Percentiles rank a stretch among this genome's conserved stretches.
Evolutionary conservation across 2,329 filamentous ascomycete species (phyloP).

Genomic region (Verticillium tricorpus): DNA sequence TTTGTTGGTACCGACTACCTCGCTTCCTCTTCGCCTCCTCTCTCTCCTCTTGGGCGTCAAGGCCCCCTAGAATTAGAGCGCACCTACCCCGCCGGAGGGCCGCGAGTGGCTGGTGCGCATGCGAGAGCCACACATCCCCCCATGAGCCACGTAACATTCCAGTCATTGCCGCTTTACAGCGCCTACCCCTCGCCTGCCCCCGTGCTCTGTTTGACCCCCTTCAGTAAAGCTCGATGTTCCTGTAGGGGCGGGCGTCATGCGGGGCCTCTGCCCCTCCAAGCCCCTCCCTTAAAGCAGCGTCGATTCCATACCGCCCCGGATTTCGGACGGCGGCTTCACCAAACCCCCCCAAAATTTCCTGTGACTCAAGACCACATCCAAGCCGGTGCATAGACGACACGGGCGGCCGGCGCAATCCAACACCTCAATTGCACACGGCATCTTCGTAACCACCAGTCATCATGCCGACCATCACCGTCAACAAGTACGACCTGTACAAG

Average conservation of each 20-base stretch:
- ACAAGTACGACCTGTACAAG: constrained; percentile 94
- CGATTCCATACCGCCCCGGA: background rate
- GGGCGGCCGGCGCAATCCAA: background rate
- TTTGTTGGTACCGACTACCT: background rate
- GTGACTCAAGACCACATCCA: constrained; percentile 29
- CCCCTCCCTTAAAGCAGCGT: constrained; percentile 1
- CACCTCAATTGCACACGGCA: constrained; percentile 1
- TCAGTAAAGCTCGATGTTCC: too few species aligned
- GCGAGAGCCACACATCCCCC: background rate
- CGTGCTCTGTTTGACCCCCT: too few species aligned
- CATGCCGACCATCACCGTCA: constrained; percentile 96
- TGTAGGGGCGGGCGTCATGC: too few species aligned
- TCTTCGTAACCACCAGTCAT: constrained; percentile 17
- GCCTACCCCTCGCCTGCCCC: background rate
- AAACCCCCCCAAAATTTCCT: constrained; percentile 29
- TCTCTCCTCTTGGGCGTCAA: background rate
- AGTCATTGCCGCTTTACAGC: background rate
- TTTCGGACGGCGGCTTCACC: constrained; percentile 4
- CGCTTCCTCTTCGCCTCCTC: background rate
- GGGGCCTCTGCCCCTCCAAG: background rate
- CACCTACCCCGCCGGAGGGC: background rate
- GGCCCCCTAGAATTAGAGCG: background rate
- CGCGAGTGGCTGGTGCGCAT: background rate
- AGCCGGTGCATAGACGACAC: constrained; percentile 1
- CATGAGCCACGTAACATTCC: background rate